These are phyloP conservation scores for Epichloe sylvatica DNA, from an alignment of 2,329 filamentous ascomycete genomes.

Conservation along the genomic window DNA sequence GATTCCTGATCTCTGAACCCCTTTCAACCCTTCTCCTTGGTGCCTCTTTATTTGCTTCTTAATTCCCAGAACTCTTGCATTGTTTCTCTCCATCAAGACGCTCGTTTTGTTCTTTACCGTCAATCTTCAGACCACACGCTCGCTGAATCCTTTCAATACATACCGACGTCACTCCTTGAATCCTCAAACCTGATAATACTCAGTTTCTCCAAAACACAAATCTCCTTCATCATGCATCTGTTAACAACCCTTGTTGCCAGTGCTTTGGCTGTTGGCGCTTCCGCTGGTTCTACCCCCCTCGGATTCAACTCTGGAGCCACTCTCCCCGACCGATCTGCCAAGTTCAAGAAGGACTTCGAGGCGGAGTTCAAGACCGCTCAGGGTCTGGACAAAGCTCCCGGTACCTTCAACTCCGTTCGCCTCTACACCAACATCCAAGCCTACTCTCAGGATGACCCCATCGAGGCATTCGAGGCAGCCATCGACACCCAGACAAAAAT, in stretches of 20 bases:
- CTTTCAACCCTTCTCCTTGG: background rate
- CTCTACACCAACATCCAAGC: conserved; percentile 56
- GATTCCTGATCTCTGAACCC: background rate
- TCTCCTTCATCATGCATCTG: conserved; percentile 23
- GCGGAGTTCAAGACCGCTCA: conserved; percentile 30
- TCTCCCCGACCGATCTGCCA: conserved; percentile 32
- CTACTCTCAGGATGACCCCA: conserved; percentile 56
- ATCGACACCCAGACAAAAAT: conserved; percentile 45
- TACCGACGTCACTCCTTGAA: no score
- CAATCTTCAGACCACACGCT: background rate
- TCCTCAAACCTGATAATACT: no score
- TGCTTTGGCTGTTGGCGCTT: conserved; percentile 25
- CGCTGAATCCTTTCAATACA: background rate
- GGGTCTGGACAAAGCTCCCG: conserved; percentile 27
- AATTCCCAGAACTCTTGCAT: background rate
- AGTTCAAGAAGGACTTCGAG: conserved; percentile 36
- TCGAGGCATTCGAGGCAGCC: conserved; percentile 66
- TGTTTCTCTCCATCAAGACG: background rate
- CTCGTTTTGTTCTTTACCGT: background rate
- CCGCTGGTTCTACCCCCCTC: conserved; percentile 33
- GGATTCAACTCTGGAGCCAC: conserved; percentile 40
- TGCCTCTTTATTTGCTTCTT: background rate
- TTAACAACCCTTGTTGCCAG: conserved; percentile 23
- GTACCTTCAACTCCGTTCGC: conserved; percentile 44
- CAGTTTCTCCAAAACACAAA: no score